phyloP scores from a whole-genome alignment of 2,329 filamentous ascomycete genomes.

The Microdochium trichocladiopsis region DNA sequence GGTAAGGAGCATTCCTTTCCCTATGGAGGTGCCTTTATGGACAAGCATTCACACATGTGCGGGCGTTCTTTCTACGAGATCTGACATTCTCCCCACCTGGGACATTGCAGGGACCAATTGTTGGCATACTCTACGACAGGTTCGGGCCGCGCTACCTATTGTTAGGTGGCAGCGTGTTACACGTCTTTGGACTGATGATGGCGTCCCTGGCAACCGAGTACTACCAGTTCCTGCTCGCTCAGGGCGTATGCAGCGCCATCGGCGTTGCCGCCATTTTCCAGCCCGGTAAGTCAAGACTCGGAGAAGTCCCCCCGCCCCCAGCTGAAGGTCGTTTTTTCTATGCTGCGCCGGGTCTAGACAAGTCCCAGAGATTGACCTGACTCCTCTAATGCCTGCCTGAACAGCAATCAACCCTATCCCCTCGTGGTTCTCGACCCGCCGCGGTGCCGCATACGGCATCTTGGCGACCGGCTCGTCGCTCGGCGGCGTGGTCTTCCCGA shows the following conservation, averaged over 20 bases:
- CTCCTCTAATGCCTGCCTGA: neutral
- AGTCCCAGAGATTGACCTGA: neutral
- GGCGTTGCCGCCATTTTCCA: constrained; percentile 37
- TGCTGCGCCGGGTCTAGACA: too few relatives aligned
- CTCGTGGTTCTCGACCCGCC: constrained; percentile 45
- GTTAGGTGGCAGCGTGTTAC: constrained; percentile 42
- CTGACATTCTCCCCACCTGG: neutral
- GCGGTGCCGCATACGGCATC: constrained; percentile 46
- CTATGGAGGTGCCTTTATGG: constrained; percentile 2
- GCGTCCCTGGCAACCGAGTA: constrained; percentile 39
- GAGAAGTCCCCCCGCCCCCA: constrained; percentile 40
- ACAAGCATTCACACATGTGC: constrained; percentile 5
- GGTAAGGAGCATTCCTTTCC: neutral
- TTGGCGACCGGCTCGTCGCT: constrained; percentile 46
- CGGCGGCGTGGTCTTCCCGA: constrained; percentile 56
- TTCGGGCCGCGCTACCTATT: constrained; percentile 56
- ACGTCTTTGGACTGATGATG: constrained; percentile 62
- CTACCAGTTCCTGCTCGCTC: constrained; percentile 37
- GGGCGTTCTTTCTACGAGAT: neutral
- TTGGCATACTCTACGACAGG: constrained; percentile 57
- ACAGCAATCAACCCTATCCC: constrained; percentile 19
- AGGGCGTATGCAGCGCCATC: constrained; percentile 30
- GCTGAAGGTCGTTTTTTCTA: too few relatives aligned
- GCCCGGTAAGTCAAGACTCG: constrained; percentile 36
- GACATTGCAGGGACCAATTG: constrained; percentile 20